phyloP scores from a whole-genome alignment of 2,329 filamentous ascomycete species.

The Diaporthe sp. region DNA sequence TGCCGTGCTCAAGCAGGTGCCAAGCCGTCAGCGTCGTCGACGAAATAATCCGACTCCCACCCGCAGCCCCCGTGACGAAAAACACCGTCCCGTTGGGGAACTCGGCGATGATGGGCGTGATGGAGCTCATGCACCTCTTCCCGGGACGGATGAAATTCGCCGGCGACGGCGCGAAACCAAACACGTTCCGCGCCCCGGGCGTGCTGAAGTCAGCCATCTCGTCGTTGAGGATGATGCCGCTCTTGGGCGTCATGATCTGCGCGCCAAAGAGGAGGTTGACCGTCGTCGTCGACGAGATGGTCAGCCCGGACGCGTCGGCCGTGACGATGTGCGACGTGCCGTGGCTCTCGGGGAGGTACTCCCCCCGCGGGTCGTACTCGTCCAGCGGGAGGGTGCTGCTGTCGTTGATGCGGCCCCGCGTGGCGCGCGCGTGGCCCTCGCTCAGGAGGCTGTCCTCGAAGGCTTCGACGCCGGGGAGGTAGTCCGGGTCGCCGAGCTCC shows the following conservation, averaged over 20 bases:
- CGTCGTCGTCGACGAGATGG: slow-evolving; percentile 86
- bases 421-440: slow-evolving; percentile 66
- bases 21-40: slow-evolving; percentile 83
- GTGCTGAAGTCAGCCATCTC: slow-evolving; percentile 88
- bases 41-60: slow-evolving; percentile 88
- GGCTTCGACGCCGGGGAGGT: slow-evolving; percentile 71
- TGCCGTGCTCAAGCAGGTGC: slow-evolving; percentile 76
- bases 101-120: slow-evolving; percentile 83
- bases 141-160: slow-evolving; percentile 85
- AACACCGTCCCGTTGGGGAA: slow-evolving; percentile 76
- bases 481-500: slow-evolving; percentile 86
- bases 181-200: slow-evolving; percentile 81
- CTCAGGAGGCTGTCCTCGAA: slow-evolving; percentile 79
- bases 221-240: slow-evolving; percentile 84
- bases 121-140: slow-evolving; percentile 87
- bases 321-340: slow-evolving; percentile 82
- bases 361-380: slow-evolving; percentile 77
- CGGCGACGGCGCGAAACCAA: slow-evolving; percentile 84
- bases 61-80: slow-evolving; percentile 81
- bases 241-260: slow-evolving; percentile 81
- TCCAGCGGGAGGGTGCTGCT: slow-evolving; percentile 76
- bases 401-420: slow-evolving; percentile 79
- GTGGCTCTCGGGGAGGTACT: slow-evolving; percentile 77
- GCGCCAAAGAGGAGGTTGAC: slow-evolving; percentile 90
- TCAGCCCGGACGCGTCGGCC: slow-evolving; percentile 79